Evolutionary conservation across 75 land plant species (phyloP).

Genomic region (Chamaecyparis obtusa): DNA sequence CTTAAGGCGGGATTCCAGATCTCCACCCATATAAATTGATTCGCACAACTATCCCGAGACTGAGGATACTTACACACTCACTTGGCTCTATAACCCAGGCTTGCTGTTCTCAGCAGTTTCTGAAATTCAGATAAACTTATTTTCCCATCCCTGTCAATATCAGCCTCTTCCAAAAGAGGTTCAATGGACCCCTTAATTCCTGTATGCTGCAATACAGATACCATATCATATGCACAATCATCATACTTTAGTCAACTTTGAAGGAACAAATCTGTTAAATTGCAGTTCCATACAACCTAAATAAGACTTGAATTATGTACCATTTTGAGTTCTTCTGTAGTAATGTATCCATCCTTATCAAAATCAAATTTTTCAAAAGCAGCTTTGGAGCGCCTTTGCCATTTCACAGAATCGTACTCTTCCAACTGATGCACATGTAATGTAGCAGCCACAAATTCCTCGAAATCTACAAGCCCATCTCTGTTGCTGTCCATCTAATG

Average conservation of each 20-base stretch:
- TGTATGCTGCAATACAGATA: slow-evolving; percentile 22
- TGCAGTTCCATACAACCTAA: background rate
- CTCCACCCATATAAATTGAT: background rate
- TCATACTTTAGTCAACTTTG: background rate
- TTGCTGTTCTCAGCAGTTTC: slow-evolving; percentile 24
- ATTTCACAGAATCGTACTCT: slow-evolving; percentile 22
- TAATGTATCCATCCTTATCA: slow-evolving; percentile 32
- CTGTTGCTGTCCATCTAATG: slow-evolving; percentile 25
- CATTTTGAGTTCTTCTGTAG: slow-evolving; percentile 28
- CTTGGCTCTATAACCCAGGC: slow-evolving; percentile 15
- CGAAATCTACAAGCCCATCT: slow-evolving; percentile 26
- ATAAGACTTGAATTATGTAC: background rate
- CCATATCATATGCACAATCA: background rate
- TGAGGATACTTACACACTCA: background rate
- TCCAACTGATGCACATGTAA: slow-evolving; percentile 30
- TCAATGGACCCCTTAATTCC: slow-evolving; percentile 34
- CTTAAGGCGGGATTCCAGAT: background rate
- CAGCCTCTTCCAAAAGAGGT: slow-evolving; percentile 26
- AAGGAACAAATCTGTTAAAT: background rate
- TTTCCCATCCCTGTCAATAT: slow-evolving; percentile 30
- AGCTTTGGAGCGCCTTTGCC: slow-evolving; percentile 26
- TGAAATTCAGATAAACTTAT: slow-evolving; percentile 34
- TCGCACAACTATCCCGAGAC: background rate
- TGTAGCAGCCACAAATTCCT: slow-evolving; percentile 36
- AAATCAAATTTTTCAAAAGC: slow-evolving; percentile 33